Evolutionary conservation across 305 asterid genomes (phyloP).

Genomic region (Fraxinus angustifolia): DNA sequence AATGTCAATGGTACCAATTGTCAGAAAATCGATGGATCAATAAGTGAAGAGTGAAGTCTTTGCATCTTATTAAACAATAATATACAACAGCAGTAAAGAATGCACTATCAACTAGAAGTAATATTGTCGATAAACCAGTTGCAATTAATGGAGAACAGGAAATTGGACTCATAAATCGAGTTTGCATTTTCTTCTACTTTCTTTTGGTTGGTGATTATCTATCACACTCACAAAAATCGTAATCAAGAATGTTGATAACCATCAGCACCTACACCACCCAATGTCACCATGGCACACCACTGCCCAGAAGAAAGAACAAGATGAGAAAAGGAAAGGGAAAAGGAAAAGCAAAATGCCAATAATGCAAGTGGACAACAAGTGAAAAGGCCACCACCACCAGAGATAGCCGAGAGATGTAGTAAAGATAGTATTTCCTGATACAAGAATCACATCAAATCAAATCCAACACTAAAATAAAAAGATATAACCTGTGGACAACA

Average conservation of each 20-base stretch:
- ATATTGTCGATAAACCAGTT: not conserved
- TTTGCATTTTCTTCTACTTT: not conserved
- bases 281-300: not conserved
- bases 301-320: not conserved
- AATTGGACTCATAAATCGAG: not conserved
- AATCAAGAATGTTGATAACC: not conserved
- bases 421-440: not conserved
- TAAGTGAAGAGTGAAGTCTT: not conserved
- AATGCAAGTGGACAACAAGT: not conserved
- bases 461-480: not conserved
- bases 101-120: conserved; percentile 10
- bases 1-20: conserved; percentile 17
- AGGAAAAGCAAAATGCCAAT: not conserved
- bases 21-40: conserved; percentile 21
- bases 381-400: conserved; percentile 2
- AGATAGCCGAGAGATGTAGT: conserved; percentile 7
- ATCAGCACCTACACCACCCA: not conserved
- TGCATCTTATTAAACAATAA: not conserved
- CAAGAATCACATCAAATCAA: not conserved
- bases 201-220: not conserved
- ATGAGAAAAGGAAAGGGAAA: not conserved
- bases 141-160: not conserved
- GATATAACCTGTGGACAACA: not conserved
- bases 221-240: not conserved
- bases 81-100: not conserved